phyloP scores from a whole-genome alignment of 2,329 filamentous ascomycete genomes.

The Beauveria rudraprayagi region DNA sequence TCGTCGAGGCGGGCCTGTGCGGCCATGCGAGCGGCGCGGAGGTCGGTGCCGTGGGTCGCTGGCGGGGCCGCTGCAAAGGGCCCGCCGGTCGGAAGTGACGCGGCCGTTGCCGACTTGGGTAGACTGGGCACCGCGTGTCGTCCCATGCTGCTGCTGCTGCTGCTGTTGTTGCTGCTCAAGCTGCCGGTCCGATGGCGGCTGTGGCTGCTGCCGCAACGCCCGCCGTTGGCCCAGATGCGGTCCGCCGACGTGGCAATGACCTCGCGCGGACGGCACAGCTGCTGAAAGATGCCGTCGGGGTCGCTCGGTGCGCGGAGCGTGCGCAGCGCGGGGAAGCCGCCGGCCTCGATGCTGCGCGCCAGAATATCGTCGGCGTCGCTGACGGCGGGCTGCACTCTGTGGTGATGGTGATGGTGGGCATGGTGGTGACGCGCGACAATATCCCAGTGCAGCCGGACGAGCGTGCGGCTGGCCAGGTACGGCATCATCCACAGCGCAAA shows the following conservation, averaged over 20 bases:
- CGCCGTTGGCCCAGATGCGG: slow-evolving; percentile 26
- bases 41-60: slow-evolving; percentile 32
- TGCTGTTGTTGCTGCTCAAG: slow-evolving; percentile 8
- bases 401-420: too few species aligned
- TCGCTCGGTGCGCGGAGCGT: slow-evolving; percentile 59
- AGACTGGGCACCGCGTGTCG: slow-evolving; percentile 11
- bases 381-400: slow-evolving; percentile 21
- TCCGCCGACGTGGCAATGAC: slow-evolving; percentile 44
- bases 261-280: slow-evolving; percentile 56
- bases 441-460: slow-evolving; percentile 56
- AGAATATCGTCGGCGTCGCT: slow-evolving; percentile 53
- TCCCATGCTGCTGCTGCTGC: slow-evolving; percentile 17
- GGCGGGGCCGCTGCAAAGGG: slow-evolving; percentile 10
- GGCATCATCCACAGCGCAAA: slow-evolving; percentile 54
- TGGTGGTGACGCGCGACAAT: slow-evolving; percentile 39
- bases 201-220: slow-evolving; percentile 8
- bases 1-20: slow-evolving; percentile 59
- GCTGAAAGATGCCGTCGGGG: slow-evolving; percentile 60
- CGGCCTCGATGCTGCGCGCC: slow-evolving; percentile 51
- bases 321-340: slow-evolving; percentile 55
- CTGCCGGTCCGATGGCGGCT: slow-evolving; percentile 16
- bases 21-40: slow-evolving; percentile 46
- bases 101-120: slow-evolving; percentile 28
- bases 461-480: slow-evolving; percentile 48
- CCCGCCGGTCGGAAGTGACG: slow-evolving; percentile 20